Evolutionary conservation across 495 filamentous ascomycete species (phyloP), one percentile per base, ranked within the genome.

Genomic region (Oleoguttula mirabilis): DNA sequence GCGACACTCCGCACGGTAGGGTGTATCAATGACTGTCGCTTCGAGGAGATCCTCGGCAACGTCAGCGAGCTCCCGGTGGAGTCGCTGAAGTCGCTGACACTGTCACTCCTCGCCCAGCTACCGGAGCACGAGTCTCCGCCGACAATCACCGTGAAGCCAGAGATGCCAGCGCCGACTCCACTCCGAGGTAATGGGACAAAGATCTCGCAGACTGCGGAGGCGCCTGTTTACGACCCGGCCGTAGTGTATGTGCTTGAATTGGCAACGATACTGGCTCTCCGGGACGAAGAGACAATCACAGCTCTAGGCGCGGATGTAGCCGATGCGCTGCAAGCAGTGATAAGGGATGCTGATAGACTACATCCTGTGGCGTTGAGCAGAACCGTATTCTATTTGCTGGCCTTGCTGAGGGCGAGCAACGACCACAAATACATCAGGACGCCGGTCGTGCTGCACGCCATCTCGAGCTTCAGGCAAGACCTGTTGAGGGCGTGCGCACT

Each of bases 1-100:
- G 94, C 88, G 57, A 96, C 90, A 0, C 63, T 96, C 12, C 87
- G 82, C 58, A 88, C 92, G 0, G 86, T 94, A 5, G 90, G 96
- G 55, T 96, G 88, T 49, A 76, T 99, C 27, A 86, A 87, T 45
- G 77, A 82, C 22, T 96, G 92, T 60, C 77, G 79, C 41, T 79
- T 95, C 45, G 76, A 79, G 25, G 81, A 82, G 43, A 77, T 96
- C 19, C 76, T 95, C 51, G 68, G 73, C 10, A 93, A 94, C 54
- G 77, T 94, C 46, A 88, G 84, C 43, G 69, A 75, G 27, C 76
- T 96, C 32, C 77, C 86, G 6, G 58, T 79, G 10, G 58, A 73
- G 7, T 72, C 75, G 10, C 65, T 94, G 20, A 66, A 76, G 47
- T 66, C 71, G 10, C 62, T 99, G 15, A 71, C 93, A 8, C 67